phyloP scores from a whole-genome alignment of 1,139 yeast genomes.

The Candida buenavistaensis region DNA sequence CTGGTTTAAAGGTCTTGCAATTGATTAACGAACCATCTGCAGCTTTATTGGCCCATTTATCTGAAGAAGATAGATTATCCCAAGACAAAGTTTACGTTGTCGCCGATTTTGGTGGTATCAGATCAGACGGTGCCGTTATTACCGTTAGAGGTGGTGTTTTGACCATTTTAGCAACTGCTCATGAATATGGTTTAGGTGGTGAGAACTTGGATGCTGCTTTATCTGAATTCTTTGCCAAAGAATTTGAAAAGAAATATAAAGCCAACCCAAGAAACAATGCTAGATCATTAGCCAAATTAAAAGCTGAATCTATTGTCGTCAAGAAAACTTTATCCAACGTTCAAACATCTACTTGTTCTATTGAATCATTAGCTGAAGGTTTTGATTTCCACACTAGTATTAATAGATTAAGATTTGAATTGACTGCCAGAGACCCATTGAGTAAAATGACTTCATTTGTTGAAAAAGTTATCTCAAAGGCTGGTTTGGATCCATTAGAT shows the following conservation, averaged over 20 bases:
- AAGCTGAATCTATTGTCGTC: constrained; percentile 78
- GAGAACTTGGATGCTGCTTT: constrained; percentile 77
- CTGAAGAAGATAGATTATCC: constrained; percentile 54
- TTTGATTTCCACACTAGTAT: constrained; percentile 89
- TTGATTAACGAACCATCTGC: constrained; percentile 92
- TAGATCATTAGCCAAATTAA: constrained; percentile 86
- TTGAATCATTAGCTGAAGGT: constrained; percentile 94
- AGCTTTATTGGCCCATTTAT: constrained; percentile 78
- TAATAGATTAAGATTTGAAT: constrained; percentile 92
- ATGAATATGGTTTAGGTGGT: constrained; percentile 86
- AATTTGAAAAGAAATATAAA: constrained; percentile 85
- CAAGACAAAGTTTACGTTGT: constrained; percentile 86
- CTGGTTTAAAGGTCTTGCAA: constrained; percentile 82
- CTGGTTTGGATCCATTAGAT: constrained; percentile 81
- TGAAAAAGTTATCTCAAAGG: constrained; percentile 73
- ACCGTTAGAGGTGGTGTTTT: constrained; percentile 92
- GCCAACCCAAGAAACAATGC: constrained; percentile 79
- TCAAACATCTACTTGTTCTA: constrained; percentile 84
- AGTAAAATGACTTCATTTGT: constrained; percentile 75
- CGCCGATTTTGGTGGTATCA: constrained; percentile 95
- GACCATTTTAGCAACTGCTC: constrained; percentile 85
- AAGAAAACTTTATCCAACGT: constrained; percentile 94
- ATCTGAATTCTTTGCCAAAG: constrained; percentile 84
- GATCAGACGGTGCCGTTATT: constrained; percentile 94
- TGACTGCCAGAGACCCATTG: constrained; percentile 78